A percentile compares a stretch with the other conserved stretches of the same genome.
Evolutionary conservation across 2,329 filamentous ascomycete genomes (phyloP).

Genomic region (Colletotrichum navitas): DNA sequence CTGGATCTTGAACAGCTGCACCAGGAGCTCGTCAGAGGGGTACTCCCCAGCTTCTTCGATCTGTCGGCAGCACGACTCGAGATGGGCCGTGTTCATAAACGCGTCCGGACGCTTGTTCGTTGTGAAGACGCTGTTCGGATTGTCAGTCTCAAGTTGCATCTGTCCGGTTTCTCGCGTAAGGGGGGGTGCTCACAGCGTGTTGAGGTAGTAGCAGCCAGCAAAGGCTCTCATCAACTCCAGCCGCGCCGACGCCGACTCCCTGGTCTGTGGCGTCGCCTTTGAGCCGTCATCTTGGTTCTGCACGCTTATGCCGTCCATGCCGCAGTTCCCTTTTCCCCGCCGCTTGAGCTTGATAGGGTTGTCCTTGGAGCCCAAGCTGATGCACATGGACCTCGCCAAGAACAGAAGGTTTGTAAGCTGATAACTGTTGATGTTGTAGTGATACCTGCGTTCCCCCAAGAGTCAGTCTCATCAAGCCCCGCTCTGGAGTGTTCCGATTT

Average conservation of each 20-base stretch:
- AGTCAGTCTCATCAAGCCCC: not conserved
- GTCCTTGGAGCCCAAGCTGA: constrained; percentile 56
- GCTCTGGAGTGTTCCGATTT: not conserved
- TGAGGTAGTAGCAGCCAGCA: constrained; percentile 63
- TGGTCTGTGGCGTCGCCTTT: constrained; percentile 35
- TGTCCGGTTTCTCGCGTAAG: not conserved
- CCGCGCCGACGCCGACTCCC: constrained; percentile 46
- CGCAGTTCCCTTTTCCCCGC: constrained; percentile 33
- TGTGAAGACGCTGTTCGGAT: constrained; percentile 53
- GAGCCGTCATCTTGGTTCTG: not conserved
- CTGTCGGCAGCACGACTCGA: constrained; percentile 58
- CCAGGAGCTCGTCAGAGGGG: constrained; percentile 58
- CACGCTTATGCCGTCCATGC: constrained; percentile 27
- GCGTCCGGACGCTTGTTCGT: constrained; percentile 62
- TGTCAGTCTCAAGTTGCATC: not conserved
- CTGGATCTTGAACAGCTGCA: constrained; percentile 62
- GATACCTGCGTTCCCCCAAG: constrained; percentile 52
- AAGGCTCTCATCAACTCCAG: constrained; percentile 62
- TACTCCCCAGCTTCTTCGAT: constrained; percentile 58
- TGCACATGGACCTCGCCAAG: constrained; percentile 60
- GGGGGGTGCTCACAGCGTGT: constrained; percentile 57
- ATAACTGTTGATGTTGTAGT: constrained; percentile 62
- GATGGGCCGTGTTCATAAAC: constrained; percentile 60
- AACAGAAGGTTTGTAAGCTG: constrained; percentile 64
- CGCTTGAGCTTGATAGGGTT: constrained; percentile 41